phyloP scores from a whole-genome alignment of 2,329 filamentous ascomycete genomes.

The Apiospora koreana region DNA sequence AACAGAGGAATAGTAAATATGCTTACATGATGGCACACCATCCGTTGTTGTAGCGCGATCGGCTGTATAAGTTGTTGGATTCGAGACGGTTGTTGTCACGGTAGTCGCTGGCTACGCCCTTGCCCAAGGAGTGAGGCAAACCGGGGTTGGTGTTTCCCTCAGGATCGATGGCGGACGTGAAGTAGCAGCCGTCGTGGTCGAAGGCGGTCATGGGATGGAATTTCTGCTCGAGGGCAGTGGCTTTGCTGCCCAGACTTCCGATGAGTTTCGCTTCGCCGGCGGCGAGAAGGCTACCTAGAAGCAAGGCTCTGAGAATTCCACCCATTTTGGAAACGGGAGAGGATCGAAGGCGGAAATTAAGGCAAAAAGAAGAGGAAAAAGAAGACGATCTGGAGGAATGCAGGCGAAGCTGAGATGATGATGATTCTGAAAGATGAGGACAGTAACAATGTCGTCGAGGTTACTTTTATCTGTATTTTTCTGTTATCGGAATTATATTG shows the following conservation, averaged over 20 bases:
- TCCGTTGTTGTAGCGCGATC: slow-evolving; percentile 35
- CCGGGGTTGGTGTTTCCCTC: slow-evolving; percentile 33
- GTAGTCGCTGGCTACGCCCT: slow-evolving; percentile 22
- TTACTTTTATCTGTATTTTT: not conserved
- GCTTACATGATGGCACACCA: slow-evolving; percentile 33
- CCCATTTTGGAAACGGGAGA: not conserved
- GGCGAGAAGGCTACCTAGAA: not conserved
- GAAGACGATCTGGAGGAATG: not conserved
- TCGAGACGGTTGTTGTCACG: slow-evolving; percentile 32
- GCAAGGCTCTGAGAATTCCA: not conserved
- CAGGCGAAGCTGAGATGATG: not conserved
- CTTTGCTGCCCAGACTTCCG: slow-evolving; percentile 31
- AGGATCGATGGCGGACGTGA: slow-evolving; percentile 45
- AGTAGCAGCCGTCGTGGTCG: slow-evolving; percentile 44
- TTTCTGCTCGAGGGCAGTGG: slow-evolving; percentile 34
- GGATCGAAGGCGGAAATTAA: not conserved
- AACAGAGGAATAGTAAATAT: no score
- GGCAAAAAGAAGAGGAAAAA: not conserved
- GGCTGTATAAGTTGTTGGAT: slow-evolving; percentile 34
- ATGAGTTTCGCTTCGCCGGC: not conserved
- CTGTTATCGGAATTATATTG: no score
- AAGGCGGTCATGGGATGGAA: slow-evolving; percentile 42
- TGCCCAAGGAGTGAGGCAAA: slow-evolving; percentile 18
- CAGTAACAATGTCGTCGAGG: not conserved
- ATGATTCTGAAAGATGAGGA: not conserved